Evolutionary conservation across 83 land plant species (phyloP), one percentile per base, ranked within the genome.

Genomic region (Picea engelmannii): DNA sequence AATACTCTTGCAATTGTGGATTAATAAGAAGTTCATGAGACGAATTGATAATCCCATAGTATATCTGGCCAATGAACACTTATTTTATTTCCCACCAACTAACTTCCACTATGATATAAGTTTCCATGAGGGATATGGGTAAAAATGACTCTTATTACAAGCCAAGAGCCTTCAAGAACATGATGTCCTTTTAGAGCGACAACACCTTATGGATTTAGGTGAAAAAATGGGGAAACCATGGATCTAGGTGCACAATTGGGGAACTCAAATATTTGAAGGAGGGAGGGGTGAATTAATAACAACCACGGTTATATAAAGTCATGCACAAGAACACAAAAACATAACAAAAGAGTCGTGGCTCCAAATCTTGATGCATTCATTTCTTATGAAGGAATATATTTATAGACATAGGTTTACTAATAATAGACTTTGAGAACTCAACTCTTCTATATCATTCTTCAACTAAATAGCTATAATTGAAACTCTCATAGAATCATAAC

Each of bases 61-160:
- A 52, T 11, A 13, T 23, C 64, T 1, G 21, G 23, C 64, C 38
- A 59, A 55, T 25, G 82, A 80, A 58, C 93, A 89, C 81, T 82
- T 85, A 67, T 78, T 87, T 68, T 69, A 86, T 35, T n/a, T n/a
- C n/a, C 61, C 90, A 4, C 88, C 93, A 17, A 81, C n/a, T n/a
- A n/a, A n/a, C 76, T 2, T 12, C 85, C 23, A 80, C 60, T 15
- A 80, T 90, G 21, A 66, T 90, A 76, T 93, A 93, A 2, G 78
- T 91, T 6, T 87, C 81, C 59, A 85, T 93, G 92, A 91, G 95
- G 75, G 95, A 93, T 66, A 89, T 89, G 92, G 95, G 95, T 62
- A 93, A 93, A 93, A 85, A 93, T 93, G 95, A 91, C 95, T 8
- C 95, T 93, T 0, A 85, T 87, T 21, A 93, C 90, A 4, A 93